Evolutionary conservation across 2,329 filamentous ascomycete species (phyloP).

Genomic region (Colletotrichum spaethianum): DNA sequence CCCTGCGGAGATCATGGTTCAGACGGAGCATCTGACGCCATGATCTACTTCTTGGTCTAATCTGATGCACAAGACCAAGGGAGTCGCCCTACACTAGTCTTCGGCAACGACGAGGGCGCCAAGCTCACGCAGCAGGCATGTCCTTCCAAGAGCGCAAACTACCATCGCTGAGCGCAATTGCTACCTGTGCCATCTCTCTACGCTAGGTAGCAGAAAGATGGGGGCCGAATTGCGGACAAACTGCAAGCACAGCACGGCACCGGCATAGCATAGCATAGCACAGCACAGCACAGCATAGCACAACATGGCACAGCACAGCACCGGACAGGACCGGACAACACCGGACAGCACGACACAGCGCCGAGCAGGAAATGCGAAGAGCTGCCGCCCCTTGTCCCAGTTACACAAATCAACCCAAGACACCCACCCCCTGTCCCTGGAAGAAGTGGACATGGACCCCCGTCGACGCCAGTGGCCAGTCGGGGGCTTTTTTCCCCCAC

Average conservation of each 20-base stretch:
- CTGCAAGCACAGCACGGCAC: constrained; percentile 18
- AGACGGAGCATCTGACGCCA: constrained; percentile 57
- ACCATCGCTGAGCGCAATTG: constrained; percentile 4
- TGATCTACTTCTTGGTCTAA: constrained; percentile 53
- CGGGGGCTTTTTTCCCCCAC: constrained; percentile 45
- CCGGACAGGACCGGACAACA: too few relatives aligned
- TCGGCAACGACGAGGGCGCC: constrained; percentile 27
- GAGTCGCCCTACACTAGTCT: constrained; percentile 33
- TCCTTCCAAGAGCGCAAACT: constrained; percentile 46
- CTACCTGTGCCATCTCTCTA: not conserved
- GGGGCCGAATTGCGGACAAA: not conserved
- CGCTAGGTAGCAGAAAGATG: constrained; percentile 9
- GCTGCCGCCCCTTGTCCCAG: constrained; percentile 41
- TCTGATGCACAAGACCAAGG: constrained; percentile 51
- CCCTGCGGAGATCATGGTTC: constrained; percentile 58
- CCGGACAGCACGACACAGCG: constrained; percentile 34
- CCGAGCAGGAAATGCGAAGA: constrained; percentile 18
- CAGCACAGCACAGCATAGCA: constrained; percentile 9
- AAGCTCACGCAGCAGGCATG: constrained; percentile 38
- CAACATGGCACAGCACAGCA: constrained; percentile 19
- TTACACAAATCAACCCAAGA: constrained; percentile 42
- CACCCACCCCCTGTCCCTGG: constrained; percentile 32
- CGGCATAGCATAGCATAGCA: constrained; percentile 9
- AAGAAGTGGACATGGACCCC: constrained; percentile 35
- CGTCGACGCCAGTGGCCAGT: constrained; percentile 37